Evolutionary conservation across 768 basidiomycete genomes (phyloP), one percentile per base, ranked within the genome.

Genomic region (Daedaleopsis nitida): DNA sequence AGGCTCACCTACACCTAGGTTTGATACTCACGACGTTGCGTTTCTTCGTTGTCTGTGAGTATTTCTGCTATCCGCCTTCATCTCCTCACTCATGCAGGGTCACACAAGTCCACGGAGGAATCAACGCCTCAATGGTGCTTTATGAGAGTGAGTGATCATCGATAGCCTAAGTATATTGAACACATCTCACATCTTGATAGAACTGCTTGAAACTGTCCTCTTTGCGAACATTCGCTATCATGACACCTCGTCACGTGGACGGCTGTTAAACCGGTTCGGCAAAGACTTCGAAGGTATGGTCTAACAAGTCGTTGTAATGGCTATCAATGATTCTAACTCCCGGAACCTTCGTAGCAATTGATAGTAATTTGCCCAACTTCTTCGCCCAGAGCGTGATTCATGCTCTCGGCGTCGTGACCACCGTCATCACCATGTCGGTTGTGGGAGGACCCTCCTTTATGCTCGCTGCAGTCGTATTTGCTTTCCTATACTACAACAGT

Each of bases 181-280:
- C 8, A 38, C 11, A 60, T 39, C n/a, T n/a, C n/a, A n/a, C 0
- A 35, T 43, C 39, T 16, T 14, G 13, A 23, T 24, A 82, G 84
- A 79, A 37, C 80, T 96, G 43, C 76, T 96, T 27, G 89, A 96
- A 68, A 73, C 86, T 1, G 87, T 96, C 3, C 77, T 97, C 1
- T 95, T 95, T 68, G 92, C 94, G 10, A 85, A 92, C 49, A 87
- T 96, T 58, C 85, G 94, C 44, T 96, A 96, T 80, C 95, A 96
- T 66, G 95, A 97, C 69, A 97, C 94, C 0, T 84, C 92, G 2
- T 92, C 89, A 52, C 84, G 92, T 39, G 95, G 95, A 5, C 85
- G 94, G 2, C 76, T 92, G 12, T 73, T 95, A 38, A 93, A 95
- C 66, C 79, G 93, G 49, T 90, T 91, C 64, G 94, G 94, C 44